Conservation (phyloP, 2,329 filamentous ascomycete species). For the Simplicillium aogashimaense region DNA sequence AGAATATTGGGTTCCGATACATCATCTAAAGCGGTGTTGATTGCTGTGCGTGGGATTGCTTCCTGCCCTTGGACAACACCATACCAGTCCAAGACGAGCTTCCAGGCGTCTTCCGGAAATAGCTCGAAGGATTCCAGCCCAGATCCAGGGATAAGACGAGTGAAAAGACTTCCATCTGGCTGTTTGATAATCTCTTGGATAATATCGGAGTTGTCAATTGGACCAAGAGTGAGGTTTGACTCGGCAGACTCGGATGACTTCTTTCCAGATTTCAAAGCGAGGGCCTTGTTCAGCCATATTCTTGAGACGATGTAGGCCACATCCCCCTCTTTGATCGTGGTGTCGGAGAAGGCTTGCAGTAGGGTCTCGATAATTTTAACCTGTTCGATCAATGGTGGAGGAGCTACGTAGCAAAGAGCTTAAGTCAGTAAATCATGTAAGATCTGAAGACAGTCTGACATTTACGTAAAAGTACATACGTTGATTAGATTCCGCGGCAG, state of each 20-base stretch:
- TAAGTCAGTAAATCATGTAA: conserved; percentile 3
- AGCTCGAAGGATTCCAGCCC: conserved; percentile 65
- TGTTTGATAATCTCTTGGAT: conserved; percentile 51
- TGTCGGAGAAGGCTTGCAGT: conserved; percentile 38
- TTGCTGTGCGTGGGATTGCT: conserved; percentile 65
- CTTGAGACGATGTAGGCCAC: conserved; percentile 70
- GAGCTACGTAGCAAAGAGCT: conserved; percentile 9
- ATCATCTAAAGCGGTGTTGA: conserved; percentile 59
- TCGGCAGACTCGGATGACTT: conserved; percentile 48
- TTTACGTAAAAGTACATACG: conserved; percentile 13
- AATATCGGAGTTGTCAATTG: conserved; percentile 80
- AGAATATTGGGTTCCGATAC: conserved; percentile 53
- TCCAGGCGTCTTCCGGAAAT: conserved; percentile 73
- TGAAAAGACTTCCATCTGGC: conserved; percentile 45
- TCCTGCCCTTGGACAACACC: conserved; percentile 60
- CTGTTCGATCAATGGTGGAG: conserved; percentile 44
- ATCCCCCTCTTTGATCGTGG: conserved; percentile 57
- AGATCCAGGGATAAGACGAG: conserved; percentile 62
- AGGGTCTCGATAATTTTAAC: conserved; percentile 62
- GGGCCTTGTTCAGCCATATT: conserved; percentile 67
- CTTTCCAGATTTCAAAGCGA: conserved; percentile 52
- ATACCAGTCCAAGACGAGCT: conserved; percentile 73
- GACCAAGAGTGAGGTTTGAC: conserved; percentile 56
- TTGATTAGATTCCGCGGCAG: conserved; percentile 11
- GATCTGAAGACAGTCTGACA: not conserved